Percentiles rank a stretch among this genome's conserved stretches.
Conservation (phyloP, 768 basidiomycete species). For the Russula earlei region DNA sequence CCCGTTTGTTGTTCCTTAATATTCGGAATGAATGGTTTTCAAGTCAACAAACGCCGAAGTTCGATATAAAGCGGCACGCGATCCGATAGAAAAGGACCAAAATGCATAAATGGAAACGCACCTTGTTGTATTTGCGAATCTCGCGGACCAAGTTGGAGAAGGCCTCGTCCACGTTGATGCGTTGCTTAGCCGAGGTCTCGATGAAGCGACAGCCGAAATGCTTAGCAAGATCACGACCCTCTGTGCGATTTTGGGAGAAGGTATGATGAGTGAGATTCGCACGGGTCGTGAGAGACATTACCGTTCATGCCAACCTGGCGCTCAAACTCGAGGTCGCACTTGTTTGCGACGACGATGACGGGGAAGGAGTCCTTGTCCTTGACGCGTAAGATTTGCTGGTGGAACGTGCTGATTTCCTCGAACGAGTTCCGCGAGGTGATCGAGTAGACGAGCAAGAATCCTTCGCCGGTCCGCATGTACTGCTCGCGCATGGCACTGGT, state of each 20-base stretch:
- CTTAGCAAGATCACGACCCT: conserved; percentile 95
- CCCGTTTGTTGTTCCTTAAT: conserved; percentile 69
- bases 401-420: conserved; percentile 93
- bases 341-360: conserved; percentile 96
- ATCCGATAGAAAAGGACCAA: not conserved
- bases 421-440: conserved; percentile 98
- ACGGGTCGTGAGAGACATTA: conserved; percentile 27
- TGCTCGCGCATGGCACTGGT: conserved; percentile 95
- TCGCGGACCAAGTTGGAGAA: conserved; percentile 90
- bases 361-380: conserved; percentile 96
- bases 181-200: conserved; percentile 92
- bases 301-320: conserved; percentile 94
- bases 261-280: not conserved
- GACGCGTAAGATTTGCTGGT: conserved; percentile 91
- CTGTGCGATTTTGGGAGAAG: conserved; percentile 35
- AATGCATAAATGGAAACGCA: conserved; percentile 24
- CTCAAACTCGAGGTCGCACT: conserved; percentile 92
- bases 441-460: conserved; percentile 94
- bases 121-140: conserved; percentile 91
- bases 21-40: not conserved
- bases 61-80: not conserved
- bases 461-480: conserved; percentile 98
- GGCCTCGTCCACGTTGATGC: conserved; percentile 95
- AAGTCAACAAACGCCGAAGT: not conserved
- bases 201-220: conserved; percentile 92